Evolutionary conservation across 805 yeast species (phyloP), one percentile per base, ranked within the genome.

Genomic region (Hyphopichia homilentoma): DNA sequence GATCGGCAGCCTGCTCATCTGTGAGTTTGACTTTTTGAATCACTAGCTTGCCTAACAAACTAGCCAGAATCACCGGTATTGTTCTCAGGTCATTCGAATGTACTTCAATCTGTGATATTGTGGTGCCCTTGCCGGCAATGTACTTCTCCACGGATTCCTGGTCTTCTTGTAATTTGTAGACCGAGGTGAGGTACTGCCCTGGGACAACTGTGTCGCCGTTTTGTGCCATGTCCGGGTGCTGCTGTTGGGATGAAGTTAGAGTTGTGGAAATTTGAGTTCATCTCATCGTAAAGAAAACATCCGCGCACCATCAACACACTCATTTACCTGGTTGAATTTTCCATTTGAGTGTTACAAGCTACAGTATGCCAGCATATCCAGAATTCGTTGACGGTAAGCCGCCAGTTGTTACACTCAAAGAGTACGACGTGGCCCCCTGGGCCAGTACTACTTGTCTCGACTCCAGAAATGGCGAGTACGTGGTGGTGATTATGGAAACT

Each of bases 151-250:
- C 50, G 28, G 33, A 41, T 32, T 45, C 40, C 4, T 47, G 50
- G 12, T 40, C 43, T 17, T 17, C 21, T 9, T 39, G 50, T 12
- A 45, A 33, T 30, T 68, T 67, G 45, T 62, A 68, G 5, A 69
- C 61, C 1, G 93, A 89, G 13, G 79, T 71, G 16, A 87, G 65
- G 25, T 81, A 73, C 46, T 87, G 95, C 0, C 96, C 96, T 1
- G 96, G 96, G n/a, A 80, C 66, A 2, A 73, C 85, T n/a, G n/a
- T n/a, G n/a, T n/a, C n/a, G n/a, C n/a, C n/a, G n/a, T n/a, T n/a
- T n/a, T n/a, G n/a, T n/a, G n/a, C n/a, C n/a, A n/a, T n/a, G n/a
- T n/a, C n/a, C n/a, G n/a, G n/a, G n/a, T n/a, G n/a, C n/a, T n/a
- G n/a, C n/a, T n/a, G n/a, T n/a, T n/a, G n/a, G n/a, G n/a, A n/a